A percentile compares a stretch with the other conserved stretches of the same genome.
These are phyloP conservation scores for Fraxinus nigra DNA, from an alignment of 305 asterid genomes.

Conservation along the genomic window DNA sequence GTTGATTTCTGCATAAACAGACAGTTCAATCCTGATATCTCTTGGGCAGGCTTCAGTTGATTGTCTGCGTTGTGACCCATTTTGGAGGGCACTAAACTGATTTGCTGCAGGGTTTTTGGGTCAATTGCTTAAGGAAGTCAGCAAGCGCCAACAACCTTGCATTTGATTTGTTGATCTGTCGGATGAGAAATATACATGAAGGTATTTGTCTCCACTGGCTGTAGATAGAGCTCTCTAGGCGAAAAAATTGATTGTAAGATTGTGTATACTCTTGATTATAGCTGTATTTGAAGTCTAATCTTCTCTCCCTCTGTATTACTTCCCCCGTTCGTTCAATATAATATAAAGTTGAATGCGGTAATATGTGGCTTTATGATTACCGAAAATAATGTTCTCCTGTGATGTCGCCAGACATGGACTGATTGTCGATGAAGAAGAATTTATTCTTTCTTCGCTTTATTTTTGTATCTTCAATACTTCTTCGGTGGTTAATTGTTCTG, in stretches of 20 bases:
- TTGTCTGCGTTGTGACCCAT: background rate
- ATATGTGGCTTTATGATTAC: background rate
- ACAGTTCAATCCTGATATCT: background rate
- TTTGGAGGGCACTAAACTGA: background rate
- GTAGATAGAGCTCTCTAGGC: background rate
- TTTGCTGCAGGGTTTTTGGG: background rate
- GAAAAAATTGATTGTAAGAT: conserved; percentile 2
- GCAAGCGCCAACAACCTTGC: background rate
- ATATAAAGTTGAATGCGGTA: background rate
- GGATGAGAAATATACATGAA: background rate
- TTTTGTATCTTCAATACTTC: background rate
- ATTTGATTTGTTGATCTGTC: background rate
- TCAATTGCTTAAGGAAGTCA: background rate
- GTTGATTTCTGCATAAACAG: background rate
- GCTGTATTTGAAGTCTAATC: background rate
- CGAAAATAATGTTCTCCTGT: background rate
- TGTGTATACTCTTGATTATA: background rate
- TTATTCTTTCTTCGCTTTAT: background rate
- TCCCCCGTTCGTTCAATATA: background rate
- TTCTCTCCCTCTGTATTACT: background rate
- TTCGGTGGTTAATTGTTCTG: background rate
- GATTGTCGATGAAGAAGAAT: background rate
- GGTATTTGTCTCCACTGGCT: background rate
- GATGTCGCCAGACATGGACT: background rate
- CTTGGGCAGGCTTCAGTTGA: background rate